Percentiles rank a stretch among this genome's conserved stretches.
phyloP scores from a whole-genome alignment of 306 rosid species.

The Rubus idaeus region DNA sequence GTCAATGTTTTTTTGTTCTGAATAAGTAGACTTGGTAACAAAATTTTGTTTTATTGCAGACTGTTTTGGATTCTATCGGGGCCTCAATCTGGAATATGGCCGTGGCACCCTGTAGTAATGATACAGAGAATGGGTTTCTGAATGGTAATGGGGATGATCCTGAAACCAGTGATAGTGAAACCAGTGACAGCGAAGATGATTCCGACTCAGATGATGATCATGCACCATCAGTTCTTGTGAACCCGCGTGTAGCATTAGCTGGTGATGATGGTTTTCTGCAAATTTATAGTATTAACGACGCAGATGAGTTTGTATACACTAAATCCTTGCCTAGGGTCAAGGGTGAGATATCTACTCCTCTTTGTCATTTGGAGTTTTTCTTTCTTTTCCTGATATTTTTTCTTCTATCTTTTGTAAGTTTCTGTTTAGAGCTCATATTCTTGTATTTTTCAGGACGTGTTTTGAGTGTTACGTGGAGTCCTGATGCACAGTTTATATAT shows the following conservation, averaged over 20 bases:
- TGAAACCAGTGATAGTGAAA: constrained; percentile 35
- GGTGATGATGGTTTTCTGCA: constrained; percentile 78
- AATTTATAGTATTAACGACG: constrained; percentile 53
- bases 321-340: constrained; percentile 78
- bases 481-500: constrained; percentile 66
- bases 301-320: constrained; percentile 58
- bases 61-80: constrained; percentile 59
- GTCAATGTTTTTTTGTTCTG: background rate
- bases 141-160: constrained; percentile 13
- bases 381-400: background rate
- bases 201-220: constrained; percentile 35
- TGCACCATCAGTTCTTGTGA: constrained; percentile 29
- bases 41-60: constrained; percentile 39
- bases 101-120: constrained; percentile 39
- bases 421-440: constrained; percentile 9
- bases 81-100: constrained; percentile 94
- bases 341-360: constrained; percentile 58
- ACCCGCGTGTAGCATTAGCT: constrained; percentile 62
- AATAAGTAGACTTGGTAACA: background rate
- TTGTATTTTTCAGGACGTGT: constrained; percentile 59
- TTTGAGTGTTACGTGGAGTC: constrained; percentile 87
- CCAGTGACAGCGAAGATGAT: constrained; percentile 65
- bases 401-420: background rate
- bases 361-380: background rate
- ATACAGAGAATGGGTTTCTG: constrained; percentile 46